Conservation (phyloP, 1,284 basidiomycete genomes). For the Fomes fomentarius region DNA sequence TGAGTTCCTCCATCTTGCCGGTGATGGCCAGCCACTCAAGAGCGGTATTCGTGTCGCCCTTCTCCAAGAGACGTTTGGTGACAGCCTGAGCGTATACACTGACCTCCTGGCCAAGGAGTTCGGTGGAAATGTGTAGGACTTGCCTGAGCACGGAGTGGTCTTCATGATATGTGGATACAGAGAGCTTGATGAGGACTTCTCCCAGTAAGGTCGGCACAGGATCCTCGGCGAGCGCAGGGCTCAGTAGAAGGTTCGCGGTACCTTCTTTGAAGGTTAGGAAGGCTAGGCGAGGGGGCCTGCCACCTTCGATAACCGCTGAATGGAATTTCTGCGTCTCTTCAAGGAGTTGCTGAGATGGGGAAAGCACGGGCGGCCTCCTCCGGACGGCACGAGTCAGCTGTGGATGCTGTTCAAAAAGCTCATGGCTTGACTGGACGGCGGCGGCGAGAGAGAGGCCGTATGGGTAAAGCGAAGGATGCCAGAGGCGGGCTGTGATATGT, state of each 20-base stretch:
- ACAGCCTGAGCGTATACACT: constrained; percentile 24
- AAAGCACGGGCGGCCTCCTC: neutral
- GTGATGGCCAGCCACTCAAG: constrained; percentile 55
- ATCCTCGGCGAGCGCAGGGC: neutral
- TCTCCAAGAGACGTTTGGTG: constrained; percentile 11
- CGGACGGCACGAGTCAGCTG: neutral
- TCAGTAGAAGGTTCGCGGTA: neutral
- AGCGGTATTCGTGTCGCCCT: constrained; percentile 6
- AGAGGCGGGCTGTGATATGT: constrained; percentile 13
- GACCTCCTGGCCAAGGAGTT: neutral
- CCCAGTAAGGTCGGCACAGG: neutral
- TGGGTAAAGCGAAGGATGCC: neutral
- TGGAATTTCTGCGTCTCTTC: constrained; percentile 1
- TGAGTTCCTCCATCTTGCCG: constrained; percentile 36
- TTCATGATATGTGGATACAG: neutral
- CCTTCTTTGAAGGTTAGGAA: neutral
- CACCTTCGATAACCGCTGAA: neutral
- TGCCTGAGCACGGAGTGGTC: constrained; percentile 1
- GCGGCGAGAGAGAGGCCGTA: neutral
- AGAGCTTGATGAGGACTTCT: constrained; percentile 7
- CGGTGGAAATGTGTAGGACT: neutral
- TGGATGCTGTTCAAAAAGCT: neutral
- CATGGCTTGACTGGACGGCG: neutral
- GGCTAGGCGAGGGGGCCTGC: neutral
- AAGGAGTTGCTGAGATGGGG: neutral